A percentile compares a stretch with the other conserved stretches of the same genome.
phyloP scores from a whole-genome alignment of 768 basidiomycete species.

The Termitomyces sp. region DNA sequence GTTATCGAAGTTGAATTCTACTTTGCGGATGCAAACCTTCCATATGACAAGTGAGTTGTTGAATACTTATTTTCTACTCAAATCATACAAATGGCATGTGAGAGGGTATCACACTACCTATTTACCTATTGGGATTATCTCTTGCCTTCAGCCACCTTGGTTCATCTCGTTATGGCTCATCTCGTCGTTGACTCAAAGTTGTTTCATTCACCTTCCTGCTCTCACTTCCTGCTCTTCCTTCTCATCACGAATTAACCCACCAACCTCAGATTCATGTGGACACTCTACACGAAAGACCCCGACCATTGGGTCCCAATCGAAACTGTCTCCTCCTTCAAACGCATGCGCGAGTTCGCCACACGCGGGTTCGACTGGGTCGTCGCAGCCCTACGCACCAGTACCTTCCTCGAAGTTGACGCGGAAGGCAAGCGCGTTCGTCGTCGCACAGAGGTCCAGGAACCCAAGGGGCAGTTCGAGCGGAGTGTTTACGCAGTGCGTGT shows the following conservation, averaged over 20 bases:
- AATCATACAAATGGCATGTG: too few species aligned
- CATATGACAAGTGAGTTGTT: conserved; percentile 72
- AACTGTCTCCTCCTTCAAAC: conserved; percentile 90
- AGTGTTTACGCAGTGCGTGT: conserved; percentile 84
- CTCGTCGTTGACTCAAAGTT: background rate
- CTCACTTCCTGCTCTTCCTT: background rate
- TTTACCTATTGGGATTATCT: background rate
- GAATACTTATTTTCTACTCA: too few species aligned
- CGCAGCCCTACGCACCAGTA: conserved; percentile 53
- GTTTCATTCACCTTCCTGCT: background rate
- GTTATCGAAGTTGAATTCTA: conserved; percentile 96
- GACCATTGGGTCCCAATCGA: conserved; percentile 91
- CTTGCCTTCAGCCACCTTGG: background rate
- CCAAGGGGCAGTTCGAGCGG: conserved; percentile 75
- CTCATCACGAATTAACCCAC: background rate
- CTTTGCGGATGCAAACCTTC: conserved; percentile 95
- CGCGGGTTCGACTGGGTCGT: conserved; percentile 68
- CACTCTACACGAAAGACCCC: conserved; percentile 71
- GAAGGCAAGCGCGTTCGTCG: conserved; percentile 72
- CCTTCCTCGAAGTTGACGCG: conserved; percentile 71
- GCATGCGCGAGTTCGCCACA: conserved; percentile 74
- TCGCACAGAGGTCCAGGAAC: conserved; percentile 69
- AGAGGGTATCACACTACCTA: background rate
- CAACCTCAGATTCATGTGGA: conserved; percentile 85
- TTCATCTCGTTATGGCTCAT: background rate